Evolutionary conservation across 2,329 filamentous ascomycete genomes (phyloP), one percentile per base, ranked within the genome.

Genomic region (Colletotrichum sp.): DNA sequence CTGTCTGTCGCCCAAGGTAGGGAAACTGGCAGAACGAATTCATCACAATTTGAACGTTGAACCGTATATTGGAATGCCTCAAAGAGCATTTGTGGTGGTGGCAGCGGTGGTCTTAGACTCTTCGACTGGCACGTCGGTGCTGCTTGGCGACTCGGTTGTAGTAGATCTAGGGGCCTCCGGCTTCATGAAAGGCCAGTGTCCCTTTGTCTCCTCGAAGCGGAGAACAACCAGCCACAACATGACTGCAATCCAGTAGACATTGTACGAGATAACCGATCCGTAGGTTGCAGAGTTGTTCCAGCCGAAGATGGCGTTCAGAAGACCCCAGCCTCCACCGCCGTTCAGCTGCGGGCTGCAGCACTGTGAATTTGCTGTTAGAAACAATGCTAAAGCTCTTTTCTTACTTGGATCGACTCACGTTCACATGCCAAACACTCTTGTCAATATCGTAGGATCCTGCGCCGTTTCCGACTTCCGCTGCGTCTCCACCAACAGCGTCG

Each of bases 231-330:
- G 94, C 8, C 89, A 89, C n/a, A 88, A 75, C 72, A 96, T 95
- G 78, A 95, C 89, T 9, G 87, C 87, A 66, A 97, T 85, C 96
- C 95, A 98, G 87, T 98, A 98, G n/a, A 97, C 74, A 82, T 97
- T 97, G 86, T 98, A 98, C 2, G 94, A 93, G 77, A 98, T 92
- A 77, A 98, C 94, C 1, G 94, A 96, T 67, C 95, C 95, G 79
- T 96, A 96, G 3, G 95, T 97, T 7, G 94, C 96, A 16, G 94
- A 95, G 86, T 98, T 98, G 77, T 92, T 91, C 96, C 96, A 98
- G 73, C 96, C 95, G 15, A 98, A 88, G 69, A 98, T 89, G 75
- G 94, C 92, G 80, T 97, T 96, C 88, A 98, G 95, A 78, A 98
- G 92, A 70, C 94, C 95, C 95, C 95, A 98, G 58, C 94, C 94